phyloP scores from a whole-genome alignment of 345 rosid species.

The Arabidopsis arenosa region DNA sequence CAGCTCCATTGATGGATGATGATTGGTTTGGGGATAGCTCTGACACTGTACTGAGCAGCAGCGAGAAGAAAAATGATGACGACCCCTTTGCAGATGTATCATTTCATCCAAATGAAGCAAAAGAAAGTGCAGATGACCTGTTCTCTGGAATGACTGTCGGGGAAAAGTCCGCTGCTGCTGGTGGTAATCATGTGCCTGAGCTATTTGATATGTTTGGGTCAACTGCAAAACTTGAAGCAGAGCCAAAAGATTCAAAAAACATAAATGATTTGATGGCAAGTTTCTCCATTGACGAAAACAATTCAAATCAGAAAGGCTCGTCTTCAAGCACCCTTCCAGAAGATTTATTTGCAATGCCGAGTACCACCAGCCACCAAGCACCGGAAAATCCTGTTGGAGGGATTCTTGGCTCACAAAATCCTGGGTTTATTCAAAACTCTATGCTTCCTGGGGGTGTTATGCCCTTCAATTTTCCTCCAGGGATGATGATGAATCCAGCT shows the following conservation, averaged over 20 bases:
- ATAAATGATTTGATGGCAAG: slow-evolving; percentile 74
- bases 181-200: slow-evolving; percentile 55
- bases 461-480: slow-evolving; percentile 68
- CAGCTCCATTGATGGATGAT: slow-evolving; percentile 66
- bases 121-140: slow-evolving; percentile 60
- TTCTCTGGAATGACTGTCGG: slow-evolving; percentile 84
- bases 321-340: slow-evolving; percentile 53
- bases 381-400: slow-evolving; percentile 56
- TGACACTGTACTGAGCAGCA: slow-evolving; percentile 46
- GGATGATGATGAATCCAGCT: slow-evolving; percentile 68
- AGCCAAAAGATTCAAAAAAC: slow-evolving; percentile 49
- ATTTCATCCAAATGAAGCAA: slow-evolving; percentile 61
- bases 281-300: slow-evolving; percentile 61
- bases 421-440: slow-evolving; percentile 55
- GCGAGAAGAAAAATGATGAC: slow-evolving; percentile 57
- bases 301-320: slow-evolving; percentile 51
- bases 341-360: slow-evolving; percentile 51
- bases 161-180: slow-evolving; percentile 50
- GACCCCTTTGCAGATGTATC: slow-evolving; percentile 93
- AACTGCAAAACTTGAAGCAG: slow-evolving; percentile 46
- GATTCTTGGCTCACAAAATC: slow-evolving; percentile 55
- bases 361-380: slow-evolving; percentile 49
- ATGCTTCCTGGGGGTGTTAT: slow-evolving; percentile 57
- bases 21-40: slow-evolving; percentile 77
- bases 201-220: slow-evolving; percentile 73